Conservation (phyloP, 164 flowering plant genomes). For the Vitis rotundifolia region DNA sequence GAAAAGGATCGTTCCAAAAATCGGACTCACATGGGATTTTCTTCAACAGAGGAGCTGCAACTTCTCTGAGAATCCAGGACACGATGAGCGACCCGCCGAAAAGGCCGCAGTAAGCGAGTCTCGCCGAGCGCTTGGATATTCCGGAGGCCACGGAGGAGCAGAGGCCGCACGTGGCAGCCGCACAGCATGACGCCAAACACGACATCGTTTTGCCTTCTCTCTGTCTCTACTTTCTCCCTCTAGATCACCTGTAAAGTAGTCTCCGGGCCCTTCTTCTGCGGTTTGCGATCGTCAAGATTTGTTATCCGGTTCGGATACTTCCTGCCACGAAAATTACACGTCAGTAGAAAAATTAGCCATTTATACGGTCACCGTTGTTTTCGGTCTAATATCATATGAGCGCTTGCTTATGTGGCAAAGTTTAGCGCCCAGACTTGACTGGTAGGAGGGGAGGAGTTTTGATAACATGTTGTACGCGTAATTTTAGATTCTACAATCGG, state of each 20-base stretch:
- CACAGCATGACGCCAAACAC: constrained; percentile 62
- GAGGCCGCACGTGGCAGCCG: constrained; percentile 55
- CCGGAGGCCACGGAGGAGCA: constrained; percentile 70
- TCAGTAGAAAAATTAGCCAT: no score
- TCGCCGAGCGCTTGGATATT: constrained; percentile 58
- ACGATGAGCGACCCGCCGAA: constrained; percentile 63
- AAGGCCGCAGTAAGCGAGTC: constrained; percentile 67
- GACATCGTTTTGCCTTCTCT: constrained; percentile 31
- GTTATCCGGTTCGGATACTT: no score
- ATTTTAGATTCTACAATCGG: no score
- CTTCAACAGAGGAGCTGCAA: constrained; percentile 60
- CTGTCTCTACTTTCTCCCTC: constrained; percentile 8
- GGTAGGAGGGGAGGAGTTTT: no score
- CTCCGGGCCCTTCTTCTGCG: no score
- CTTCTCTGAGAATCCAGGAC: constrained; percentile 68
- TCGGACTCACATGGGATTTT: constrained; percentile 52
- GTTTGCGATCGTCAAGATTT: no score
- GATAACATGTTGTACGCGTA: no score
- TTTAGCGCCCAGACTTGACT: no score
- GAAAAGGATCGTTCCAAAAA: not conserved
- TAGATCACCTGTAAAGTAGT: not conserved
- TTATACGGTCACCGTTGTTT: no score
- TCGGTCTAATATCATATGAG: no score
- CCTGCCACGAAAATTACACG: no score
- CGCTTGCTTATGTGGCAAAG: no score